These are phyloP conservation scores for Ophiostoma himal-ulmi DNA, from an alignment of 2,329 filamentous ascomycete genomes.

Conservation along the genomic window DNA sequence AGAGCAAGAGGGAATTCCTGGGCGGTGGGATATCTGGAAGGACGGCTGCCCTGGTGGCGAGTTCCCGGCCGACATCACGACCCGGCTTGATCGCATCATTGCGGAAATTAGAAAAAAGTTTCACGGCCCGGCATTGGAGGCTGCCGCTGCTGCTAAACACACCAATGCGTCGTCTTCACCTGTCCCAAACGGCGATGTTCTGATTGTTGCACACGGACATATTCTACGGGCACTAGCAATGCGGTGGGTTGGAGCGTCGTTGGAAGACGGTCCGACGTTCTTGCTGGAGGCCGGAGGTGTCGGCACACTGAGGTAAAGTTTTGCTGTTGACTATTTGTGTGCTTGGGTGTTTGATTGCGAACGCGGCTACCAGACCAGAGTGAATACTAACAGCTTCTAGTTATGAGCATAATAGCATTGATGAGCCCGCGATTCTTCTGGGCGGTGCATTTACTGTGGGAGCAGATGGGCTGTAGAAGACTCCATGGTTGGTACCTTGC, in stretches of 20 bases:
- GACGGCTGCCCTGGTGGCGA: constrained; percentile 83
- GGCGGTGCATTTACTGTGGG: constrained; percentile 63
- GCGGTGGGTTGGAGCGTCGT: constrained; percentile 69
- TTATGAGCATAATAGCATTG: constrained; percentile 72
- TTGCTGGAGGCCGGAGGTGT: constrained; percentile 86
- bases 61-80: constrained; percentile 67
- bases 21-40: constrained; percentile 78
- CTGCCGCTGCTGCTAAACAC: background rate
- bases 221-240: constrained; percentile 83
- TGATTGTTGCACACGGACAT: constrained; percentile 85
- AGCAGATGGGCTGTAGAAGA: constrained; percentile 22
- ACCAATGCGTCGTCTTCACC: background rate
- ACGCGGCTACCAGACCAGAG: background rate
- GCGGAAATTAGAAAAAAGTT: constrained; percentile 62
- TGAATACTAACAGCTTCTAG: constrained; percentile 35
- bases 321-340: background rate
- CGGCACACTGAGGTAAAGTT: constrained; percentile 63
- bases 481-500: constrained; percentile 11
- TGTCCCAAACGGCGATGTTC: constrained; percentile 49
- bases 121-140: constrained; percentile 39
- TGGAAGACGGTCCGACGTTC: constrained; percentile 71
- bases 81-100: constrained; percentile 70
- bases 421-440: constrained; percentile 74
- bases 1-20: constrained; percentile 50
- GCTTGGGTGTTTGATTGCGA: constrained; percentile 15